Conservation (phyloP, 2,329 filamentous ascomycete genomes). For the Chaetomiaceae sp. region DNA sequence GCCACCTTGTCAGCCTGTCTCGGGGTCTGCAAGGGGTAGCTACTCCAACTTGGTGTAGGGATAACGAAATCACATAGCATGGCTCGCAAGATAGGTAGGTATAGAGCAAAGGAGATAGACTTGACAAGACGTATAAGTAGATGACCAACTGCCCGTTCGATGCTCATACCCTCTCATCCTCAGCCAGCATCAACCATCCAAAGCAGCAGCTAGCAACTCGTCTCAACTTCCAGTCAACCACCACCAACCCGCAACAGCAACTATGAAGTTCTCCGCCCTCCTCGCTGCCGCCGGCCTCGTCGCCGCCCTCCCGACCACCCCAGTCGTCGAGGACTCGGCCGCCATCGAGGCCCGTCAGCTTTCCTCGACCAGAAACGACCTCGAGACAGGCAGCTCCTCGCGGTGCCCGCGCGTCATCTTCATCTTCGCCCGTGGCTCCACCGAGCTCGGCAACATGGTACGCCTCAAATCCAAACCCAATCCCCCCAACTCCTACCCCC, state of each 20-base stretch:
- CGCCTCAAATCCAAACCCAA: background rate
- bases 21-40: background rate
- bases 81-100: background rate
- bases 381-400: conserved; percentile 9
- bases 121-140: background rate
- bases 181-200: background rate
- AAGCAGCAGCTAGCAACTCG: background rate
- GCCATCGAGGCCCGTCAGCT: conserved; percentile 5
- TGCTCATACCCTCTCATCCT: background rate
- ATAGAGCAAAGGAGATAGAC: background rate
- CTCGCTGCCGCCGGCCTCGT: conserved; percentile 7
- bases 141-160: background rate
- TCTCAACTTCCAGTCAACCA: background rate
- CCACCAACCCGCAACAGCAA: background rate
- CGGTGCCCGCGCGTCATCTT: conserved; percentile 36
- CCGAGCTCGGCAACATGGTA: conserved; percentile 36
- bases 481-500: background rate
- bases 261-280: conserved; percentile 17
- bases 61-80: background rate
- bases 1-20: background rate
- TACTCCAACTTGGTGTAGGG: background rate
- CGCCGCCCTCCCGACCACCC: conserved; percentile 8
- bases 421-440: conserved; percentile 37
- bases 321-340: background rate
- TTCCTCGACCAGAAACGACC: conserved; percentile 14